Percentiles rank a stretch among this genome's conserved stretches.
phyloP scores from a whole-genome alignment of 345 rosid genomes.

The Laguncularia racemosa region DNA sequence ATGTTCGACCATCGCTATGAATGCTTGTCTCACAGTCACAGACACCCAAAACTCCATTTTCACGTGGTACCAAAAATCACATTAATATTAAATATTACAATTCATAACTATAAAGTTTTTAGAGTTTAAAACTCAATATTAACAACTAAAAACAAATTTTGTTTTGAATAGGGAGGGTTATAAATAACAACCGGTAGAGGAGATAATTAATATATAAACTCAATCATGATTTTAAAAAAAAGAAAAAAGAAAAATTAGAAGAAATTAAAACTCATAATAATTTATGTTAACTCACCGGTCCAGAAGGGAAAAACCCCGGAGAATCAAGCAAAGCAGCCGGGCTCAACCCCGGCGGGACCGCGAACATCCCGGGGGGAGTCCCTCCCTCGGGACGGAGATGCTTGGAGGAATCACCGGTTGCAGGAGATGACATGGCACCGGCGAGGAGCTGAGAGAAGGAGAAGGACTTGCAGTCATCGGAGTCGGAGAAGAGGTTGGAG shows the following conservation, averaged over 20 bases:
- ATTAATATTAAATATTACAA: too few relatives aligned
- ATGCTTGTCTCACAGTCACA: too few relatives aligned
- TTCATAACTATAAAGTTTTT: too few relatives aligned
- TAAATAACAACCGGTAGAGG: too few relatives aligned
- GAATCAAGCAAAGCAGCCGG: slow-evolving; percentile 57
- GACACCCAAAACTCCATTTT: too few relatives aligned
- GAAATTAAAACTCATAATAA: too few relatives aligned
- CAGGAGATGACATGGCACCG: slow-evolving; percentile 74
- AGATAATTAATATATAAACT: neutral
- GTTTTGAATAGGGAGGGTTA: too few relatives aligned
- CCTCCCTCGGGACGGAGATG: slow-evolving; percentile 43
- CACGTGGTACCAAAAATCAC: too few relatives aligned
- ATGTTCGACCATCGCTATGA: too few relatives aligned
- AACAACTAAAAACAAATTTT: too few relatives aligned
- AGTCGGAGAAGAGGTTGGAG: slow-evolving; percentile 59
- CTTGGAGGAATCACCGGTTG: slow-evolving; percentile 18
- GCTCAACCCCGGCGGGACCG: slow-evolving; percentile 43
- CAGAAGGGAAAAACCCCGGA: slow-evolving; percentile 62
- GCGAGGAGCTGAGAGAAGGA: slow-evolving; percentile 83
- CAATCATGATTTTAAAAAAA: neutral
- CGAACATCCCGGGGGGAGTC: slow-evolving; percentile 44
- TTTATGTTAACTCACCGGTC: slow-evolving; percentile 29
- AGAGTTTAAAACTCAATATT: too few relatives aligned
- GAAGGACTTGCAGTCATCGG: slow-evolving; percentile 64
- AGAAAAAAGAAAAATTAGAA: too few relatives aligned